Percentiles rank a stretch among this genome's conserved stretches.
These are phyloP conservation scores for Rhizophagus sp. DNA, from an alignment of 192 early-diverging fungal species.

Conservation along the genomic window DNA sequence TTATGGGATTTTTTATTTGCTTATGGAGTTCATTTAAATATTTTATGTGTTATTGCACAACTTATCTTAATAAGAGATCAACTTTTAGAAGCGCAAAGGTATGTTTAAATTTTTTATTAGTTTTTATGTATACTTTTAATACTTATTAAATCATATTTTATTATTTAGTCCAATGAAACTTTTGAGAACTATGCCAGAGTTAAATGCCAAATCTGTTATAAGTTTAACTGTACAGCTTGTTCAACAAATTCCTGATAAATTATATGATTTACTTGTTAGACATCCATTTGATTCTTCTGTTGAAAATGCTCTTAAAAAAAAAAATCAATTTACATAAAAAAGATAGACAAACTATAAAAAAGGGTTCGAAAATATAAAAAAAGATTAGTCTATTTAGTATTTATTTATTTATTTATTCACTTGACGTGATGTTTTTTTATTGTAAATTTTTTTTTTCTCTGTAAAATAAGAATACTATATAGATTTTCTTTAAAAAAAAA, in stretches of 20 bases:
- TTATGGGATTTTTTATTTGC: slow-evolving; percentile 95
- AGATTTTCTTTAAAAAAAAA: neutral
- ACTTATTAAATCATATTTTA: neutral
- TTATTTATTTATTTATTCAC: neutral
- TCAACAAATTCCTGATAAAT: slow-evolving; percentile 61
- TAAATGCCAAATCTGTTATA: slow-evolving; percentile 66
- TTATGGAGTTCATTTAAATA: slow-evolving; percentile 91
- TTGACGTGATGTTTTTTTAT: neutral
- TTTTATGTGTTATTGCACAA: slow-evolving; percentile 87
- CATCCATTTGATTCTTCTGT: slow-evolving; percentile 74
- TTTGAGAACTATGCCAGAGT: slow-evolving; percentile 63
- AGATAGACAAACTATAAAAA: neutral
- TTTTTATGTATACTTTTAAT: neutral
- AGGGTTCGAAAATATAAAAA: too few species aligned
- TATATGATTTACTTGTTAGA: slow-evolving; percentile 74
- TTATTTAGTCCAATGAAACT: slow-evolving; percentile 67
- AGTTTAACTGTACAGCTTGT: slow-evolving; percentile 54
- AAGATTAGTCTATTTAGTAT: too few species aligned
- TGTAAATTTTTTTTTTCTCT: neutral
- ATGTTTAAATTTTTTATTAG: neutral
- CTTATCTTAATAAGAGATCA: slow-evolving; percentile 75
- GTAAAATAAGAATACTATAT: neutral
- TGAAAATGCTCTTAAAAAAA: slow-evolving; percentile 27
- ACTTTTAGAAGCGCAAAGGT: slow-evolving; percentile 71
- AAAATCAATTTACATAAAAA: neutral